Evolutionary conservation across 2,329 filamentous ascomycete species (phyloP), one percentile per base, ranked within the genome.

Genomic region (Ustulina deusta): DNA sequence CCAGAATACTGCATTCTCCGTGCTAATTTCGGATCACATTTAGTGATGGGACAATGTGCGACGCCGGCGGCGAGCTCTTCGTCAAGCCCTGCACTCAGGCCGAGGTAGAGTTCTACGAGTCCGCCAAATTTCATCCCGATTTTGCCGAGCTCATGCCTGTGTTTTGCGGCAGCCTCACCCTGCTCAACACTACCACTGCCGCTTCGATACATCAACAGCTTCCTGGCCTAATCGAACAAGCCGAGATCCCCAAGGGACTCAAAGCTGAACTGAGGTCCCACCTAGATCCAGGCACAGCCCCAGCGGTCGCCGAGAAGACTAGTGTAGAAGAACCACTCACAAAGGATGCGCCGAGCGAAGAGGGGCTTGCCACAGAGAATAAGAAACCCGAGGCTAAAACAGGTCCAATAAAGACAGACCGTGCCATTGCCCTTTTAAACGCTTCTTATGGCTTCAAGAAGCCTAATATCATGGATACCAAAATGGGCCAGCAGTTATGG

Each of bases 401-500:
- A 71, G 83, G 82, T 62, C 86, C 83, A 74, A 94, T 98, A 68
- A 85, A 88, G 27, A 97, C 94, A 0, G 90, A 94, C 63, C 85
- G 89, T 62, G 92, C 93, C 1, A 90, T 97, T 20, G 94, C 97
- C 13, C 83, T 98, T 32, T 91, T 94, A 77, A 97, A 97, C 78
- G 87, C 93, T 6, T 90, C 93, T 0, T 86, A 88, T 71, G 93
- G 93, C 0, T 98, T 94, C 83, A 88, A 87, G 74, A 87, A 88
- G 66, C 93, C 96, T 6, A 98, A 97, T 74, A 93, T 99, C 7
- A 83, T 99, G 65, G 96, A 99, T 77, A 88, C 97, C 71, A 99
- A 99, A 82, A 88, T 99, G 22, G 96, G 96, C 49, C 86, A 90
- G 57, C 87, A 93, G 36, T 82, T 99, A 6, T 98, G 94, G 91